phyloP scores from a whole-genome alignment of 2,329 filamentous ascomycete genomes.

The Cladorrhinum sp. region DNA sequence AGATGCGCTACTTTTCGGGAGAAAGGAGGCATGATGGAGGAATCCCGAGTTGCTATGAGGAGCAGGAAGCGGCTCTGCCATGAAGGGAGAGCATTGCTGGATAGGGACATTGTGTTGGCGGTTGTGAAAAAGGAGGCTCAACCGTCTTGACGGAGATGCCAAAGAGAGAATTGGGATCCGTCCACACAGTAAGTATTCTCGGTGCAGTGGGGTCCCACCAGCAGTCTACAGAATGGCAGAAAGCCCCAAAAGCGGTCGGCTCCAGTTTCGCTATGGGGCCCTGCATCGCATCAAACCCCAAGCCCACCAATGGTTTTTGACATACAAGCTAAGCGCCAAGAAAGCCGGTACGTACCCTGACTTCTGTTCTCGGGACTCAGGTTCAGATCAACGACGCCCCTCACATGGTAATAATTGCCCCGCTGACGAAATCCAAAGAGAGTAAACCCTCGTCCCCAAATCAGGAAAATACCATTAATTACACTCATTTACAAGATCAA shows the following conservation, averaged over 20 bases:
- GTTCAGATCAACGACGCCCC: slow-evolving; percentile 11
- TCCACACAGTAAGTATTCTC: slow-evolving; percentile 16
- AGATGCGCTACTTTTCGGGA: not conserved
- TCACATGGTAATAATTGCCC: slow-evolving; percentile 12
- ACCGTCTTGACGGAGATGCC: slow-evolving; percentile 5
- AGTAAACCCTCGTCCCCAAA: not conserved
- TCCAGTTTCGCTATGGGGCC: slow-evolving; percentile 15
- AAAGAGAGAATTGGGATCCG: slow-evolving; percentile 18
- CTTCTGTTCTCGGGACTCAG: not conserved
- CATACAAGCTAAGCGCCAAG: slow-evolving; percentile 13
- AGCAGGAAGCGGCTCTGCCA: not conserved
- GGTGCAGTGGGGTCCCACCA: slow-evolving; percentile 24
- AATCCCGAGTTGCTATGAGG: not conserved
- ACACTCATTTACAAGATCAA: not conserved
- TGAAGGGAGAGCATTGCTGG: not conserved
- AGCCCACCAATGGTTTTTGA: not conserved
- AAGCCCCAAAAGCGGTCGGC: slow-evolving; percentile 12
- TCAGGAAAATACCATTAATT: not conserved
- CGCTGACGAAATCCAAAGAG: slow-evolving; percentile 18
- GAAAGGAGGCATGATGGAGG: not conserved
- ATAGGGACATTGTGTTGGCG: not conserved
- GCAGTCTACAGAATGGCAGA: not conserved
- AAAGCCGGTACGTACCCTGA: slow-evolving; percentile 10
- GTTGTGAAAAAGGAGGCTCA: not conserved
- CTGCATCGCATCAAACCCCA: slow-evolving; percentile 6